Conservation (phyloP, 208 protist genomes). For the Leishmania arabica region DNA sequence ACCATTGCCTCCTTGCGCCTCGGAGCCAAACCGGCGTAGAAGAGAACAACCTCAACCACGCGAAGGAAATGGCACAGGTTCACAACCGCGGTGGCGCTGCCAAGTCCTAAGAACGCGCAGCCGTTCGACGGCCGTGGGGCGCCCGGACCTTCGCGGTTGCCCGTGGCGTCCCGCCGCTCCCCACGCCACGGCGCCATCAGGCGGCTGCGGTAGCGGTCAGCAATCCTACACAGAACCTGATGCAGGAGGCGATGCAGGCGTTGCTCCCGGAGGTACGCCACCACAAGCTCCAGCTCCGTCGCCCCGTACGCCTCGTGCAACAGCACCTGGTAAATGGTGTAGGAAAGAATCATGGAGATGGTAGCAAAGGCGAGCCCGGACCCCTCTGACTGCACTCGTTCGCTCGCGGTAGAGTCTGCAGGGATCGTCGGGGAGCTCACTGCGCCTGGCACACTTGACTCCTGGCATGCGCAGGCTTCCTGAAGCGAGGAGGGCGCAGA, state of each 20-base stretch:
- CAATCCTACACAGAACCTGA: conserved; percentile 54
- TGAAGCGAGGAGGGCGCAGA: background rate
- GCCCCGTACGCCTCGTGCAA: conserved; percentile 71
- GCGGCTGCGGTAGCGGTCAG: conserved; percentile 49
- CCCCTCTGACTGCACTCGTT: background rate
- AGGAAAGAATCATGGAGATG: conserved; percentile 50
- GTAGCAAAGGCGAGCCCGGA: conserved; percentile 29
- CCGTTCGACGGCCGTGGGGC: background rate
- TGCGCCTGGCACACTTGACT: background rate
- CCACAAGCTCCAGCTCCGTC: conserved; percentile 59
- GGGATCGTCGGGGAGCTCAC: background rate
- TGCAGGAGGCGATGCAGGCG: conserved; percentile 46
- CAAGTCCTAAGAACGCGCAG: conserved; percentile 28
- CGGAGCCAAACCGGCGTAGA: conserved; percentile 44
- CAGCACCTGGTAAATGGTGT: conserved; percentile 62
- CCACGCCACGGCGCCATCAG: conserved; percentile 18
- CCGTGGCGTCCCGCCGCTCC: background rate
- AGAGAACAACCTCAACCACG: conserved; percentile 68
- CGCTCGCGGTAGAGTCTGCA: background rate
- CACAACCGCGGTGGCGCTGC: conserved; percentile 33
- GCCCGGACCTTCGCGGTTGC: background rate
- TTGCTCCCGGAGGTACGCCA: conserved; percentile 55
- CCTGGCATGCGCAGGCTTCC: background rate
- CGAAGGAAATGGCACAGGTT: conserved; percentile 69
- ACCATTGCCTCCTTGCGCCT: conserved; percentile 4